Conservation (phyloP, 352 stramenopile species). For the Phytophthora meadii region DNA sequence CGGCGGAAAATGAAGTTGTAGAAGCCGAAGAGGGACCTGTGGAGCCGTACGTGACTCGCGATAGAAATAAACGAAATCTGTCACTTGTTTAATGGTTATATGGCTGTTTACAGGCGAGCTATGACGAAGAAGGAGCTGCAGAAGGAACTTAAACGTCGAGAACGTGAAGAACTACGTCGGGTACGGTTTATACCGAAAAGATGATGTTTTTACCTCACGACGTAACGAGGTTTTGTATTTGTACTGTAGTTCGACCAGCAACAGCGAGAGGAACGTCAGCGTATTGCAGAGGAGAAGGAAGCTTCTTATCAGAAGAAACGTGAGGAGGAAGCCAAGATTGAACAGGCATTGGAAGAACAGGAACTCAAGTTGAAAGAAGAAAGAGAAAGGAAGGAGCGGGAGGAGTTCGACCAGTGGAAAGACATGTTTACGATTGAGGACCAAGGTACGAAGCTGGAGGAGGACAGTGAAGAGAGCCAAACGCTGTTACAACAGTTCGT, state of each 20-base stretch:
- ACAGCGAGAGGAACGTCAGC: conserved; percentile 65
- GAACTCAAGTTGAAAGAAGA: conserved; percentile 53
- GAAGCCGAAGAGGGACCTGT: conserved; percentile 31
- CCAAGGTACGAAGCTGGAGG: conserved; percentile 53
- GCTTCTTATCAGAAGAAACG: conserved; percentile 68
- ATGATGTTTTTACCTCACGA: not conserved
- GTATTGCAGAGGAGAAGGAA: conserved; percentile 62
- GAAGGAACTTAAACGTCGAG: conserved; percentile 80
- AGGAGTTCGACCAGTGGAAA: conserved; percentile 84
- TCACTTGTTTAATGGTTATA: conserved; percentile 1
- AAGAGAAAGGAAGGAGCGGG: conserved; percentile 68
- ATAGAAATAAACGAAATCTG: conserved; percentile 2
- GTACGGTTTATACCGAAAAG: conserved; percentile 28
- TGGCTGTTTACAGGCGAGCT: conserved; percentile 30
- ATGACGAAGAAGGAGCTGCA: conserved; percentile 84
- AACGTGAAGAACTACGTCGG: conserved; percentile 75
- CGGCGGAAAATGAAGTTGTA: conserved; percentile 22
- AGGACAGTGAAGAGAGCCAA: conserved; percentile 72
- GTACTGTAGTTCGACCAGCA: conserved; percentile 71
- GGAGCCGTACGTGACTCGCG: conserved; percentile 48
- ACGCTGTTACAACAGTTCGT: conserved; percentile 74
- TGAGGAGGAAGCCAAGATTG: conserved; percentile 56
- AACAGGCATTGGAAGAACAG: conserved; percentile 56
- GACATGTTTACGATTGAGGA: conserved; percentile 79
- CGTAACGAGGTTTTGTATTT: conserved; percentile 2